Conservation (phyloP, 108 stramenopile genomes). For the Nitzschia putrida region DNA sequence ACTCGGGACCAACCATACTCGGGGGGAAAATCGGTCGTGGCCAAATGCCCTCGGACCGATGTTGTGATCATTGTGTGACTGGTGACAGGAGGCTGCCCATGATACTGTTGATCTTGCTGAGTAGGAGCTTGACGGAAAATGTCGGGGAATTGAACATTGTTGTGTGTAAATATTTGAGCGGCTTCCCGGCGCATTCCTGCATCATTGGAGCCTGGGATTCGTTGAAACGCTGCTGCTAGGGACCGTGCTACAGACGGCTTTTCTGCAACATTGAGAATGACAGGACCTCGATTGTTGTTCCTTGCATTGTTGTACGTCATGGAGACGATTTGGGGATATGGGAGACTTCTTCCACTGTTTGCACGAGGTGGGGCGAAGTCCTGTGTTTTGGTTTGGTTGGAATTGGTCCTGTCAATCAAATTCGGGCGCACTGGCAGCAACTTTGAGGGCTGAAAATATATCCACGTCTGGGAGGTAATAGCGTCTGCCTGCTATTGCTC, state of each 20-base stretch:
- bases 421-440: too few species aligned
- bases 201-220: conserved; percentile 49
- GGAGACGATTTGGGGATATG: too few species aligned
- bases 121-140: conserved; percentile 60
- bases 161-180: conserved; percentile 73
- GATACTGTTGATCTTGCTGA: not conserved
- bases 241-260: conserved; percentile 96
- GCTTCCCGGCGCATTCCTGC: conserved; percentile 48
- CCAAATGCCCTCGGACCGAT: conserved; percentile 84
- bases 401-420: too few species aligned
- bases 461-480: too few species aligned
- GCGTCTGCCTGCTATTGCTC: too few species aligned
- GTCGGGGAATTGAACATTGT: conserved; percentile 72
- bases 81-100: not conserved
- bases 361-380: too few species aligned
- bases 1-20: conserved; percentile 72
- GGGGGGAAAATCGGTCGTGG: conserved; percentile 66
- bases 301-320: too few species aligned
- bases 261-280: conserved; percentile 95
- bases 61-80: conserved; percentile 89
- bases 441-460: too few species aligned
- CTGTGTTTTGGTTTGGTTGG: too few species aligned
- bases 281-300: not conserved
- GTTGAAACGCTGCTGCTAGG: conserved; percentile 76
- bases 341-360: too few species aligned